phyloP scores from a whole-genome alignment of 495 filamentous ascomycete genomes.

The Aspergillus sparsus region DNA sequence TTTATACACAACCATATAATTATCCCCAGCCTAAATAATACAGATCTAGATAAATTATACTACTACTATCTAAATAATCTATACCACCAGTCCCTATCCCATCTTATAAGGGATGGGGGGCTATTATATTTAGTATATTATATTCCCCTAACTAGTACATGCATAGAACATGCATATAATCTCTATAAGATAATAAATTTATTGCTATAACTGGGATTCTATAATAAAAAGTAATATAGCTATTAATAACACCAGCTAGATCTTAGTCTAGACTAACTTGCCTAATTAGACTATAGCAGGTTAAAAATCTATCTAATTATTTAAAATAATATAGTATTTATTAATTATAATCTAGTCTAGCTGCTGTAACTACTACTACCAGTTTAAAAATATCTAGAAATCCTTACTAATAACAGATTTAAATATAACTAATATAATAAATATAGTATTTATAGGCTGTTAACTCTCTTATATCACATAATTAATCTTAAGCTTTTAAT shows the following conservation, averaged over 20 bases:
- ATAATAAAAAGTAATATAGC: neutral
- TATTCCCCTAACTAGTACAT: neutral
- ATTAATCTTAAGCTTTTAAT: neutral
- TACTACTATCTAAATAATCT: neutral
- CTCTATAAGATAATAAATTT: neutral
- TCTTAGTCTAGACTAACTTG: neutral
- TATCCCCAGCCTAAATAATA: neutral
- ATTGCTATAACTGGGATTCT: neutral
- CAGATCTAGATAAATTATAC: neutral
- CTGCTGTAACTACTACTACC: neutral
- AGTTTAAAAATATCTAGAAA: constrained; percentile 4
- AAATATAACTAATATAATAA: neutral
- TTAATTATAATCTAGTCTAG: constrained; percentile 1
- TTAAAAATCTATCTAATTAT: neutral
- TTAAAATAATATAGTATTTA: constrained; percentile 5
- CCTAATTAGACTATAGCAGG: neutral
- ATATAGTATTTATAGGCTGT: neutral
- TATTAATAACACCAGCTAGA: neutral
- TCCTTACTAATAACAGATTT: neutral
- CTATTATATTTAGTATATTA: neutral
- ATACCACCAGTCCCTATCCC: neutral
- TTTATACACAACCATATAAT: neutral
- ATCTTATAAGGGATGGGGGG: neutral
- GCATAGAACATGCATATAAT: neutral
- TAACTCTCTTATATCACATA: neutral